A percentile compares a stretch with the other conserved stretches of the same genome.
Conservation (phyloP, 768 basidiomycete species). For the Tylopilus sp. region DNA sequence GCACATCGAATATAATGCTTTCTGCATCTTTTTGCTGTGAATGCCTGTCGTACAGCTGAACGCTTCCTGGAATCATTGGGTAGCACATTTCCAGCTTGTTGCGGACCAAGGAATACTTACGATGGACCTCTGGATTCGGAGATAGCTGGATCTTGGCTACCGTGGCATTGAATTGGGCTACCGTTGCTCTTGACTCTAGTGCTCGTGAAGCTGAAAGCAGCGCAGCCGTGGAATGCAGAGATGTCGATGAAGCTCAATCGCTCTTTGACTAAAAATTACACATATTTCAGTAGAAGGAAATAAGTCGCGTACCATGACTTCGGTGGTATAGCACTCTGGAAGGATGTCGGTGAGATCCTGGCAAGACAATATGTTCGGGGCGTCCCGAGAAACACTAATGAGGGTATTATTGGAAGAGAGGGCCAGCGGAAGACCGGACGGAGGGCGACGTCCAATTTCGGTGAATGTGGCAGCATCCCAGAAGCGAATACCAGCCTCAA, state of each 20-base stretch:
- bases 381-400: background rate
- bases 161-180: background rate
- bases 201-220: background rate
- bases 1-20: background rate
- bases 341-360: conserved; percentile 2
- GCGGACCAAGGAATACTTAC: background rate
- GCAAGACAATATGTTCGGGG: background rate
- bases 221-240: background rate
- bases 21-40: background rate
- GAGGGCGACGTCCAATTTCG: conserved; percentile 2
- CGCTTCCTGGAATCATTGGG: background rate
- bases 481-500: conserved; percentile 2
- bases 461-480: conserved; percentile 4
- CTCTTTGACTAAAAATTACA: background rate
- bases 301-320: background rate
- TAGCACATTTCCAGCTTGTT: too few relatives aligned
- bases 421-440: background rate
- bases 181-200: background rate
- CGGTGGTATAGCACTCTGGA: background rate
- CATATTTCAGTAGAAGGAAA: background rate
- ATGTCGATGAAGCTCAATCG: background rate
- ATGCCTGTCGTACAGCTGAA: background rate
- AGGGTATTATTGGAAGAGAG: conserved; percentile 5
- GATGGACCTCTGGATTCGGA: background rate
- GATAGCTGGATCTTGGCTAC: conserved; percentile 3